Conservation (phyloP, 768 basidiomycete genomes). For the Daedaleopsis sinensis region DNA sequence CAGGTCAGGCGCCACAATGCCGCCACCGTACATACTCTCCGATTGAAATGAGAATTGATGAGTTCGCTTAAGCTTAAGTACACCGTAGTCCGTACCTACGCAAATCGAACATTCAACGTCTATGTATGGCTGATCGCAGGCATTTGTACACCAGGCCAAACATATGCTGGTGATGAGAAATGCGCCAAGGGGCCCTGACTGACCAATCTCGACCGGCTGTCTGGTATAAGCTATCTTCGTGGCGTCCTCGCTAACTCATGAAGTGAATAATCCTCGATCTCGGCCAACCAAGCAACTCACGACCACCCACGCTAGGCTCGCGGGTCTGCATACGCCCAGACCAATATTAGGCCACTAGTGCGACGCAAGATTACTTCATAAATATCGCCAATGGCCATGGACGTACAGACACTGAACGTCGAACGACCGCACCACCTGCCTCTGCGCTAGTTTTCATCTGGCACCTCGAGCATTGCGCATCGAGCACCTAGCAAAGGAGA, state of each 20-base stretch:
- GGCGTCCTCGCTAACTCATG: not conserved
- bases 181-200: not conserved
- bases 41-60: too few species aligned
- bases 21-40: not conserved
- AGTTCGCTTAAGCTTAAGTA: too few species aligned
- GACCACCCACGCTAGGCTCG: too few species aligned
- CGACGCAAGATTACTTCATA: not conserved
- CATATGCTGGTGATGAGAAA: not conserved
- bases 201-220: not conserved
- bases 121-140: not conserved
- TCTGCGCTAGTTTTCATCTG: too few species aligned
- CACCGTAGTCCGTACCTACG: too few species aligned
- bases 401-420: not conserved
- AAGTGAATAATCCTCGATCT: not conserved
- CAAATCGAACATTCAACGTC: not conserved
- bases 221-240: not conserved
- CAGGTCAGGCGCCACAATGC: not conserved
- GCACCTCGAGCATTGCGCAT: too few species aligned
- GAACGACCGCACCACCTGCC: not conserved
- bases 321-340: too few species aligned
- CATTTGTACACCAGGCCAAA: not conserved
- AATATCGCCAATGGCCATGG: not conserved
- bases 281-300: too few species aligned
- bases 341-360: too few species aligned
- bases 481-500: too few species aligned